A percentile compares a stretch with the other conserved stretches of the same genome.
Conservation (phyloP, 768 basidiomycete species). For the Aureoboletus auriporus region DNA sequence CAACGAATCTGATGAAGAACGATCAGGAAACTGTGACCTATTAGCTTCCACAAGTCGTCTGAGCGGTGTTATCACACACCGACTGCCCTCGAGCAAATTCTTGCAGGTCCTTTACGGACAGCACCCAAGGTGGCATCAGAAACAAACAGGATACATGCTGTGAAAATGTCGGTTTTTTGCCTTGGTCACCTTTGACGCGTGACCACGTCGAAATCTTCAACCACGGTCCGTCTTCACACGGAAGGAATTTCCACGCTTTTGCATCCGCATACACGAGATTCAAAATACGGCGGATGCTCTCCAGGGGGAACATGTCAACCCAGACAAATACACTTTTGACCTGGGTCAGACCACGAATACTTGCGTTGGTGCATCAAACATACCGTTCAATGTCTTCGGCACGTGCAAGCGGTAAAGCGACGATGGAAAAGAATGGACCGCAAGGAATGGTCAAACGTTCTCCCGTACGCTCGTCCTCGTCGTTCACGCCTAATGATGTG, state of each 20-base stretch:
- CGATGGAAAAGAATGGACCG: slow-evolving; percentile 35
- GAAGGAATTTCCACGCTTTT: slow-evolving; percentile 27
- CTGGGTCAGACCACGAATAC: neutral
- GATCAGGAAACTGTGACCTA: slow-evolving; percentile 16
- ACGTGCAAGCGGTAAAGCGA: slow-evolving; percentile 30
- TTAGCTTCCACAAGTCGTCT: neutral
- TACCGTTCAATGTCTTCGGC: slow-evolving; percentile 44
- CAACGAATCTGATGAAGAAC: slow-evolving; percentile 3
- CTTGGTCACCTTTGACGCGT: slow-evolving; percentile 4
- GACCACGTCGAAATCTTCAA: slow-evolving; percentile 31
- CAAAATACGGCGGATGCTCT: slow-evolving; percentile 43
- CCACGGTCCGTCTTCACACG: slow-evolving; percentile 16
- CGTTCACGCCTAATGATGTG: slow-evolving; percentile 31
- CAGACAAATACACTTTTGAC: slow-evolving; percentile 41
- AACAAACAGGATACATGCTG: slow-evolving; percentile 27
- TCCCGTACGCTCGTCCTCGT: slow-evolving; percentile 37
- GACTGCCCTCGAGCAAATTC: slow-evolving; percentile 26
- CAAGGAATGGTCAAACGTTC: slow-evolving; percentile 44
- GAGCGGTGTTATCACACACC: slow-evolving; percentile 9
- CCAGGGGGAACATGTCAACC: slow-evolving; percentile 49
- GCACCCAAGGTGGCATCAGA: slow-evolving; percentile 39
- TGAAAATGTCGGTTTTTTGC: slow-evolving; percentile 11
- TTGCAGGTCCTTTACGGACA: slow-evolving; percentile 32
- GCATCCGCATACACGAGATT: slow-evolving; percentile 29
- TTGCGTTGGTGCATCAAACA: slow-evolving; percentile 3